phyloP scores from a whole-genome alignment of 1,284 basidiomycete genomes.

The Rhodotorula mucilaginosa region DNA sequence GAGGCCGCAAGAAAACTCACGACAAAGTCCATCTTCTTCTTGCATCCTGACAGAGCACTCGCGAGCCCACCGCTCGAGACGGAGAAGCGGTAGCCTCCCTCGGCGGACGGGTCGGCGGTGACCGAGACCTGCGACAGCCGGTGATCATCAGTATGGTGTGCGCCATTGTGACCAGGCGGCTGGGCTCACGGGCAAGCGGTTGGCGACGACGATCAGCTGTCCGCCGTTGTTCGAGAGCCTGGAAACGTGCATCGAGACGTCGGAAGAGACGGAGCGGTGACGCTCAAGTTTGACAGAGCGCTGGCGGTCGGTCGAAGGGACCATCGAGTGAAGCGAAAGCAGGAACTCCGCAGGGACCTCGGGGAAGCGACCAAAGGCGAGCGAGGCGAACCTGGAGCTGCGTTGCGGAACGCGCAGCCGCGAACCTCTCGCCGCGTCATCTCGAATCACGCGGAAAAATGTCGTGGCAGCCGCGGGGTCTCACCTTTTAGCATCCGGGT shows the following conservation, averaged over 20 bases:
- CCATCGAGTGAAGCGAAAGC: not conserved
- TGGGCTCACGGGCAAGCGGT: conserved; percentile 22
- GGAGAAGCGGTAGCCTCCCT: conserved; percentile 63
- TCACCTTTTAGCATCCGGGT: no score
- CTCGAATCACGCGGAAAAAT: not conserved
- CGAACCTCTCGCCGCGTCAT: not conserved
- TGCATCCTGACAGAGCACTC: conserved; percentile 89
- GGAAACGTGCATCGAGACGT: conserved; percentile 31
- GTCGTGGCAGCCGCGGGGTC: not conserved
- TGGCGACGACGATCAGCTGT: conserved; percentile 40
- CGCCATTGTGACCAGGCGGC: not conserved
- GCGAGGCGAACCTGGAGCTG: not conserved
- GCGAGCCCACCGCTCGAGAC: conserved; percentile 95
- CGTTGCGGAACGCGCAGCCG: not conserved
- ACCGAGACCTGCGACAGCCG: conserved; percentile 3
- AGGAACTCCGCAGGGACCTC: not conserved
- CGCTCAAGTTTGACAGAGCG: conserved; percentile 15
- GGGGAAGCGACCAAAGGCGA: conserved; percentile 4
- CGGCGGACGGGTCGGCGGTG: conserved; percentile 27
- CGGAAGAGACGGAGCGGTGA: conserved; percentile 28
- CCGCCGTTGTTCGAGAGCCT: conserved; percentile 19
- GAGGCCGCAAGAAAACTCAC: conserved; percentile 8
- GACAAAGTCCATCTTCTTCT: conserved; percentile 91
- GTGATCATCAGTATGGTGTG: not conserved
- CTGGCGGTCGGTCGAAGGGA: not conserved